A percentile compares a stretch with the other conserved stretches of the same genome.
Evolutionary conservation across 2,329 filamentous ascomycete species (phyloP).

Genomic region (Alternaria arborescens): DNA sequence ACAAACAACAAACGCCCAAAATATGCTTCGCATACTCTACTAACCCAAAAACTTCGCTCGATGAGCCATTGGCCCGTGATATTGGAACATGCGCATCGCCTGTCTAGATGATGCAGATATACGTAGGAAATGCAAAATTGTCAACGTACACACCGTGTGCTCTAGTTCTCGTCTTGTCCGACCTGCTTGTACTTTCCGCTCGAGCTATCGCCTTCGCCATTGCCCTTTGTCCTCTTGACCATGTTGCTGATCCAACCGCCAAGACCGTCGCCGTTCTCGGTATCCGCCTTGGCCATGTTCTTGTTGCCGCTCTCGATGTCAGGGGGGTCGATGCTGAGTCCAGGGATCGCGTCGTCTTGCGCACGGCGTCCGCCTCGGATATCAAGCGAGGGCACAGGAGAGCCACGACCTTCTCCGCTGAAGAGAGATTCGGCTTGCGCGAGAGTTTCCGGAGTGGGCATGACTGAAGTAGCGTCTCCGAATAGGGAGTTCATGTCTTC

Average conservation of each 20-base stretch:
- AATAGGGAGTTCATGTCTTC: conserved; percentile 98
- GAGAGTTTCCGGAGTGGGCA: conserved; percentile 78
- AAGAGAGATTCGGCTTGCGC: conserved; percentile 86
- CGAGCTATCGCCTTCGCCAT: conserved; percentile 52
- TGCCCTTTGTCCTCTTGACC: conserved; percentile 63
- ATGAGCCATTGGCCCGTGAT: conserved; percentile 31
- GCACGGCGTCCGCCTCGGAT: conserved; percentile 62
- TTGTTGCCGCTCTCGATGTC: conserved; percentile 66
- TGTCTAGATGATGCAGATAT: conserved; percentile 30
- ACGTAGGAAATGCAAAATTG: conserved; percentile 28
- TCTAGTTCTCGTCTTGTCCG: conserved; percentile 52
- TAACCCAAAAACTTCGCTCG: conserved; percentile 28
- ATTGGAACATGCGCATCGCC: conserved; percentile 33
- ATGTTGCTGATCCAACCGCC: conserved; percentile 75
- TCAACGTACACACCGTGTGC: conserved; percentile 13
- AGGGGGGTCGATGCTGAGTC: conserved; percentile 82
- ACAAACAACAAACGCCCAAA: conserved; percentile 19
- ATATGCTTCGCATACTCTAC: conserved; percentile 42
- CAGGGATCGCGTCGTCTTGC: conserved; percentile 73
- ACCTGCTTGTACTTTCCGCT: conserved; percentile 59
- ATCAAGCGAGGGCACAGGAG: conserved; percentile 81
- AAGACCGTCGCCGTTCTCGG: conserved; percentile 62
- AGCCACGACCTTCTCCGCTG: conserved; percentile 67
- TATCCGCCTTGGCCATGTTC: conserved; percentile 36
- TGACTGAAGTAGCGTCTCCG: conserved; percentile 86